phyloP scores from a whole-genome alignment of 257 asterid species.

The Mitragyna speciosa region DNA sequence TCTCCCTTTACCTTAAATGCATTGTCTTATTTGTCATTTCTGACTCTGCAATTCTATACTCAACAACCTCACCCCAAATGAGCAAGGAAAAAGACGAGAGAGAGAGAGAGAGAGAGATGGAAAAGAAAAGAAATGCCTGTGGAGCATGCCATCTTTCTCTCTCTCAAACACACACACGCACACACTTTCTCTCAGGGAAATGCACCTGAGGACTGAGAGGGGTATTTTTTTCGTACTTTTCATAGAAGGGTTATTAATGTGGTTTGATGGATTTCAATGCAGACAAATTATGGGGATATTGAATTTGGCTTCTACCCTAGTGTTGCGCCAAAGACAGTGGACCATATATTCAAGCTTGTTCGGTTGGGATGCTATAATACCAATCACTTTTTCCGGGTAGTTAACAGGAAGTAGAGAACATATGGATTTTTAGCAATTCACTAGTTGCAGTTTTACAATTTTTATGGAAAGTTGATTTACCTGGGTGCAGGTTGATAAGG shows the following conservation, averaged over 20 bases:
- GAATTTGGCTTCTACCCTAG: constrained; percentile 44
- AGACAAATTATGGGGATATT: constrained; percentile 44
- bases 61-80: background rate
- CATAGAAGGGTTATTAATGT: background rate
- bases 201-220: background rate
- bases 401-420: background rate
- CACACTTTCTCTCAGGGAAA: background rate
- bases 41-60: background rate
- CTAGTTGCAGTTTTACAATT: background rate
- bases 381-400: constrained; percentile 95
- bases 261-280: constrained; percentile 19
- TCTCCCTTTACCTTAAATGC: background rate
- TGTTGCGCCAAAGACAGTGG: constrained; percentile 72
- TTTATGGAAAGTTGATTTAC: constrained; percentile 18
- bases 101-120: no score
- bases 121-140: background rate
- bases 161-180: background rate
- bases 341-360: constrained; percentile 90
- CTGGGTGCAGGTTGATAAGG: constrained; percentile 73
- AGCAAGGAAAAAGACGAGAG: background rate
- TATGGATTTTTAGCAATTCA: background rate
- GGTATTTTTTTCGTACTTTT: background rate
- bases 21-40: background rate
- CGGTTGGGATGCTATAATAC: constrained; percentile 86
- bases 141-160: background rate